phyloP scores from a whole-genome alignment of 1,284 basidiomycete genomes.

The Fomitopsis betulina region DNA sequence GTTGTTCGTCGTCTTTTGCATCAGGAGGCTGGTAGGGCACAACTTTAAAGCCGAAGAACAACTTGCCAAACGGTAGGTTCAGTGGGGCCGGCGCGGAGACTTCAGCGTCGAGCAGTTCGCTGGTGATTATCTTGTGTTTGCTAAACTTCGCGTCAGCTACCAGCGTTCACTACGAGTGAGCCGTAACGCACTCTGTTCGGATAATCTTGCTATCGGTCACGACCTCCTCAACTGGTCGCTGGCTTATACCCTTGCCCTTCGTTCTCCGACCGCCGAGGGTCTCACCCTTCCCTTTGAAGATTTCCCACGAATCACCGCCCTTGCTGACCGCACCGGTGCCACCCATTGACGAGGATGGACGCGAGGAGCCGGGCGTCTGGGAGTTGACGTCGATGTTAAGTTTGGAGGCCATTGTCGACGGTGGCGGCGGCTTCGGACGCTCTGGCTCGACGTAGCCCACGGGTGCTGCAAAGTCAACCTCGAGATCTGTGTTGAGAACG shows the following conservation, averaged over 20 bases:
- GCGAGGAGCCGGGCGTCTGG: conserved; percentile 75
- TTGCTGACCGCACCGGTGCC: conserved; percentile 63
- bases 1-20: conserved; percentile 16
- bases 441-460: conserved; percentile 89
- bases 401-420: conserved; percentile 94
- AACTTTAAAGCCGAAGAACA: conserved; percentile 91
- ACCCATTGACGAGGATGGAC: conserved; percentile 71
- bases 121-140: conserved; percentile 82
- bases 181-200: conserved; percentile 64
- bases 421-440: conserved; percentile 75
- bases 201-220: conserved; percentile 84
- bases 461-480: conserved; percentile 80
- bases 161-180: not conserved
- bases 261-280: conserved; percentile 85
- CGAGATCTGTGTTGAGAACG: conserved; percentile 94
- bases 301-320: conserved; percentile 80
- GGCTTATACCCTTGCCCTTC: conserved; percentile 87
- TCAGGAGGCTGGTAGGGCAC: conserved; percentile 61
- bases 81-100: conserved; percentile 86
- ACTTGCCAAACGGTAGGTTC: conserved; percentile 86
- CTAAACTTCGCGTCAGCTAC: conserved; percentile 36
- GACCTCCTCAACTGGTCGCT: conserved; percentile 77
- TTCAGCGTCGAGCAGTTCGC: conserved; percentile 72
- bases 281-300: conserved; percentile 91
- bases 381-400: conserved; percentile 90